Conservation (phyloP, 768 basidiomycete species). For the Tricholomella constricta region DNA sequence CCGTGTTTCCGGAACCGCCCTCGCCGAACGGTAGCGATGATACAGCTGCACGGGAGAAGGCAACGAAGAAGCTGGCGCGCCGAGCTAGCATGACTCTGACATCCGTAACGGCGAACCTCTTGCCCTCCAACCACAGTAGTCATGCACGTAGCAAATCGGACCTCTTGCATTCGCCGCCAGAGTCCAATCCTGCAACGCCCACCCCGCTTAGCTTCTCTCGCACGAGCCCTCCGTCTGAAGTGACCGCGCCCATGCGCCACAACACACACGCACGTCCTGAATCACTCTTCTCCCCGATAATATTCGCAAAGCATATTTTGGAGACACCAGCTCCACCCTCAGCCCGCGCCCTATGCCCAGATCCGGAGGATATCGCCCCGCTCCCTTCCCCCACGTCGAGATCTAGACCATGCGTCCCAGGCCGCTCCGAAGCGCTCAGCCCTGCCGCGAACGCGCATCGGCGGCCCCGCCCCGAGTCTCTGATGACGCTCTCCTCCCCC, state of each 20-base stretch:
- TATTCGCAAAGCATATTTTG: background rate
- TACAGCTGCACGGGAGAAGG: too few relatives aligned
- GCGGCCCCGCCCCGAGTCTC: too few relatives aligned
- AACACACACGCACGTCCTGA: background rate
- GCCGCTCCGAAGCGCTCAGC: too few relatives aligned
- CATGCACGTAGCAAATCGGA: slow-evolving; percentile 15
- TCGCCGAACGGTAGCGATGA: too few relatives aligned
- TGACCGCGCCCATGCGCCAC: background rate
- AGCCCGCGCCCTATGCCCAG: too few relatives aligned
- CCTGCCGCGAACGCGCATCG: too few relatives aligned
- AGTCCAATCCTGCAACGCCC: background rate
- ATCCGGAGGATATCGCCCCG: too few relatives aligned
- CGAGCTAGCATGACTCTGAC: slow-evolving; percentile 17
- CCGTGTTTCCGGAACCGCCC: slow-evolving; percentile 14
- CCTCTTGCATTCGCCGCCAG: background rate
- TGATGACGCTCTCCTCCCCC: slow-evolving; percentile 5
- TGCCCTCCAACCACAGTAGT: slow-evolving; percentile 11
- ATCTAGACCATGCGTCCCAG: too few relatives aligned
- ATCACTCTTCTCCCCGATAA: slow-evolving; percentile 2
- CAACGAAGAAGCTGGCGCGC: background rate
- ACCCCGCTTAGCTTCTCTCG: background rate
- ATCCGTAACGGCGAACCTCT: slow-evolving; percentile 2
- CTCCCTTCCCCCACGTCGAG: too few relatives aligned
- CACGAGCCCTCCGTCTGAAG: background rate
- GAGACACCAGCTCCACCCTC: too few relatives aligned